Conservation (phyloP, 1,139 yeast species). For the Taphrina betulina region DNA sequence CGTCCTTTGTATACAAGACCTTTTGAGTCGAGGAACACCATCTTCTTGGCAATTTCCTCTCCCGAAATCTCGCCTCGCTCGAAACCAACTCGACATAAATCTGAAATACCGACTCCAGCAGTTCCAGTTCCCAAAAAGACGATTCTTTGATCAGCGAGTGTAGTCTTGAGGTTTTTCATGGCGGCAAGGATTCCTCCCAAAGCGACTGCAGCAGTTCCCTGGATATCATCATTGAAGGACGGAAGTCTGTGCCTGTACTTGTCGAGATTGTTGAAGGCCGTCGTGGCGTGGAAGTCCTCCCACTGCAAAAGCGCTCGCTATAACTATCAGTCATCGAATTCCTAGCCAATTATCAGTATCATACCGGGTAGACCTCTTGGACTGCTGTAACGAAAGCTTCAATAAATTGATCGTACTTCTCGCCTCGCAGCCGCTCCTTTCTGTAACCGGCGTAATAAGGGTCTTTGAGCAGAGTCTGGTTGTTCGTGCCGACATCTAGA, state of each 20-base stretch:
- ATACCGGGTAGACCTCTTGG: constrained; percentile 80
- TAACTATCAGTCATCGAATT: too few relatives aligned
- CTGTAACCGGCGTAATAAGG: constrained; percentile 91
- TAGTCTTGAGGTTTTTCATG: constrained; percentile 64
- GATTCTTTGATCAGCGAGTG: constrained; percentile 65
- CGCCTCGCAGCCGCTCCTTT: constrained; percentile 81
- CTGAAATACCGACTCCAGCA: constrained; percentile 57
- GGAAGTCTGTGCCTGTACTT: constrained; percentile 71
- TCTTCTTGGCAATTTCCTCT: constrained; percentile 26
- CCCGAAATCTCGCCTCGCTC: constrained; percentile 29
- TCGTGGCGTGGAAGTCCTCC: constrained; percentile 92
- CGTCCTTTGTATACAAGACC: constrained; percentile 64
- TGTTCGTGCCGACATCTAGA: constrained; percentile 89
- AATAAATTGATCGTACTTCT: constrained; percentile 75
- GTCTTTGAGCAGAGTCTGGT: constrained; percentile 69
- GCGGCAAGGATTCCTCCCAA: constrained; percentile 94
- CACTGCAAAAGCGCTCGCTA: constrained; percentile 86
- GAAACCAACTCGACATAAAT: constrained; percentile 25
- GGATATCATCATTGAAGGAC: constrained; percentile 97
- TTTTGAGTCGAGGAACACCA: constrained; percentile 29
- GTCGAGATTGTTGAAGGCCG: constrained; percentile 79
- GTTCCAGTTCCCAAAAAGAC: constrained; percentile 93
- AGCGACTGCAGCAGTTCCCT: constrained; percentile 98
- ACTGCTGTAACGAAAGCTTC: constrained; percentile 73
- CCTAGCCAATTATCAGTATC: too few relatives aligned